These are phyloP conservation scores for Arxiozyma slooffiae DNA, from an alignment of 1,139 yeast species.

Conservation along the genomic window DNA sequence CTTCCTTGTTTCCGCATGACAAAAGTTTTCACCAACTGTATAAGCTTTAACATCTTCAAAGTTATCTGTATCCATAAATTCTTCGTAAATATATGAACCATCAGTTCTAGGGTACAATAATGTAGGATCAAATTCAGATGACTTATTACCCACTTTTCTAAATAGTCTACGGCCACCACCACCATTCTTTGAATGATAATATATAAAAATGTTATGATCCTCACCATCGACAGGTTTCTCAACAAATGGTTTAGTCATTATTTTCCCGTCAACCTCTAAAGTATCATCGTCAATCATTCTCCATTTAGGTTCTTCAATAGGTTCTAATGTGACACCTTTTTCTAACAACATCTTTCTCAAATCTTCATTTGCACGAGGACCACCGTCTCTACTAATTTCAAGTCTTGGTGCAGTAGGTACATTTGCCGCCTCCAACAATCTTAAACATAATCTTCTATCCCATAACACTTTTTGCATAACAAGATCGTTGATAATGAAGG, in stretches of 20 bases:
- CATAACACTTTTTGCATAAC: slow-evolving; percentile 86
- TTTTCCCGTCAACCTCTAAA: slow-evolving; percentile 61
- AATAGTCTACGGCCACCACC: slow-evolving; percentile 95
- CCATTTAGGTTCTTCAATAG: slow-evolving; percentile 66
- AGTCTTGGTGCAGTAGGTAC: slow-evolving; percentile 86
- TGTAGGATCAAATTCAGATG: slow-evolving; percentile 89
- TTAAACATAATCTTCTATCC: slow-evolving; percentile 88
- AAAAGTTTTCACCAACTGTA: slow-evolving; percentile 81
- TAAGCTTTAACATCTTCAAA: slow-evolving; percentile 98
- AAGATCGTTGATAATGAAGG: slow-evolving; percentile 80
- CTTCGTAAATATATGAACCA: slow-evolving; percentile 87
- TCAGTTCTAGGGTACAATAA: slow-evolving; percentile 67
- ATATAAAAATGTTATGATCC: slow-evolving; percentile 91
- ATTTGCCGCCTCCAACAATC: slow-evolving; percentile 66
- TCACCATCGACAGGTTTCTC: slow-evolving; percentile 99
- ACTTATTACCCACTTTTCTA: slow-evolving; percentile 93
- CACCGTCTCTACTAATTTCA: slow-evolving; percentile 92
- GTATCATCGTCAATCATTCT: slow-evolving; percentile 83
- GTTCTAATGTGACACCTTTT: slow-evolving; percentile 48
- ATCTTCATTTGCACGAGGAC: slow-evolving; percentile 73
- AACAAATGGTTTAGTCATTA: slow-evolving; percentile 79
- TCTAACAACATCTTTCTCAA: slow-evolving; percentile 44
- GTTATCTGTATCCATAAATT: slow-evolving; percentile 95
- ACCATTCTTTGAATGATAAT: slow-evolving; percentile 79
- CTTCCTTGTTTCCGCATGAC: slow-evolving; percentile 97